Conservation (phyloP, 2,329 filamentous ascomycete species). For the Calonectria ilicicola region DNA sequence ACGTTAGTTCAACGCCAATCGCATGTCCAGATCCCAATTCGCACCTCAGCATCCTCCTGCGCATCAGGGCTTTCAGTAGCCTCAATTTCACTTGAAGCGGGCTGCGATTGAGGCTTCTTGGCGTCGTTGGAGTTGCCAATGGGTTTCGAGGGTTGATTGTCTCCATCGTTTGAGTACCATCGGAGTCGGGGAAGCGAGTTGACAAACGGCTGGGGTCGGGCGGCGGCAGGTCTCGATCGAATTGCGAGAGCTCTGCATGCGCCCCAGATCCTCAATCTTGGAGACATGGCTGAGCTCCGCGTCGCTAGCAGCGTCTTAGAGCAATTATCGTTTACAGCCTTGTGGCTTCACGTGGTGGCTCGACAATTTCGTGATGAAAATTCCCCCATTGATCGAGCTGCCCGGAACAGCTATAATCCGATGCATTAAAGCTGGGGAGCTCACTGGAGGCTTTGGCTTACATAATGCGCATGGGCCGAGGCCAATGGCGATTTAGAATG, state of each 20-base stretch:
- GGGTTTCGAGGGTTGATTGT: conserved; percentile 39
- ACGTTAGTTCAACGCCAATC: conserved; percentile 29
- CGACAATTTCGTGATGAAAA: conserved; percentile 42
- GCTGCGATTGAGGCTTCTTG: conserved; percentile 22
- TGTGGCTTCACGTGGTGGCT: conserved; percentile 37
- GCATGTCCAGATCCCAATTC: conserved; percentile 29
- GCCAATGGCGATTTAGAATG: neutral
- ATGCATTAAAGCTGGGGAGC: neutral
- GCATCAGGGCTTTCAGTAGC: conserved; percentile 12
- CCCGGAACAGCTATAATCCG: conserved; percentile 39
- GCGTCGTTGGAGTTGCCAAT: conserved; percentile 31
- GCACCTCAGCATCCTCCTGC: conserved; percentile 35
- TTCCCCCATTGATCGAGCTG: conserved; percentile 30
- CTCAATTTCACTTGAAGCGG: conserved; percentile 5
- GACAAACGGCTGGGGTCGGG: conserved; percentile 38
- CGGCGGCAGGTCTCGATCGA: conserved; percentile 43
- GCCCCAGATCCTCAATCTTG: conserved; percentile 49
- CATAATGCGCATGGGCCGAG: conserved; percentile 28
- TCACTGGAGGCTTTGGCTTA: conserved; percentile 24
- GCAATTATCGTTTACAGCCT: conserved; percentile 36
- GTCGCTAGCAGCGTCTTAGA: conserved; percentile 43
- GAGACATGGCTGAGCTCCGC: conserved; percentile 49
- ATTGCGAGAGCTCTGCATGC: conserved; percentile 50
- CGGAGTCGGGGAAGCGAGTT: conserved; percentile 36
- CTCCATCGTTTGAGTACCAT: conserved; percentile 50